Evolutionary conservation across 148 eudicot species (phyloP).

Genomic region (Oxyria digyna): DNA sequence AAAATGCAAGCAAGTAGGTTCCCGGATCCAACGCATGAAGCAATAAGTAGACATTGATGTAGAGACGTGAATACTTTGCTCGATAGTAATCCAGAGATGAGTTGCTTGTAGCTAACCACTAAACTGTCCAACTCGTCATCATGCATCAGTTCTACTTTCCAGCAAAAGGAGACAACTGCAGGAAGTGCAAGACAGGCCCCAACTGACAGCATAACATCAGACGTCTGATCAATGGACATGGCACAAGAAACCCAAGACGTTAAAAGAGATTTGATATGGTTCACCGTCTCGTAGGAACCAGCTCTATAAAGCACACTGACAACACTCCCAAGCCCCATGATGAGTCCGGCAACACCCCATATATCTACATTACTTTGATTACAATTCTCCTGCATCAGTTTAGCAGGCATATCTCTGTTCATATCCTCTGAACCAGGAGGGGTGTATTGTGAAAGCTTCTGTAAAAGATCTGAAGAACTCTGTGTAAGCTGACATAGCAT

Average conservation of each 20-base stretch:
- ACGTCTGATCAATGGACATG: slow-evolving; percentile 17
- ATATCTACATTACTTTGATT: slow-evolving; percentile 55
- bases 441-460: slow-evolving; percentile 30
- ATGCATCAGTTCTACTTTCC: slow-evolving; percentile 59
- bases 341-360: slow-evolving; percentile 90
- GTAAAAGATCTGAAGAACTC: slow-evolving; percentile 31
- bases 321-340: slow-evolving; percentile 70
- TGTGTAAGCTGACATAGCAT: slow-evolving; percentile 37
- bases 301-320: slow-evolving; percentile 61
- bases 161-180: slow-evolving; percentile 50
- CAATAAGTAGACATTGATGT: slow-evolving; percentile 59
- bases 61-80: slow-evolving; percentile 30
- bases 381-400: slow-evolving; percentile 16
- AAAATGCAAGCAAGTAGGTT: slow-evolving; percentile 52
- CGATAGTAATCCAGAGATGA: slow-evolving; percentile 45
- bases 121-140: slow-evolving; percentile 44
- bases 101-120: slow-evolving; percentile 36
- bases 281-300: slow-evolving; percentile 59
- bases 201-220: slow-evolving; percentile 23
- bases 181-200: slow-evolving; percentile 91
- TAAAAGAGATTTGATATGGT: slow-evolving; percentile 40
- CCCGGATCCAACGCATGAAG: slow-evolving; percentile 83
- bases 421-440: slow-evolving; percentile 25
- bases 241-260: slow-evolving; percentile 47
- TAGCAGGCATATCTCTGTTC: slow-evolving; percentile 16